Evolutionary conservation across 2,329 filamentous ascomycete genomes (phyloP).

Genomic region (Pestalotiopsis sp.): DNA sequence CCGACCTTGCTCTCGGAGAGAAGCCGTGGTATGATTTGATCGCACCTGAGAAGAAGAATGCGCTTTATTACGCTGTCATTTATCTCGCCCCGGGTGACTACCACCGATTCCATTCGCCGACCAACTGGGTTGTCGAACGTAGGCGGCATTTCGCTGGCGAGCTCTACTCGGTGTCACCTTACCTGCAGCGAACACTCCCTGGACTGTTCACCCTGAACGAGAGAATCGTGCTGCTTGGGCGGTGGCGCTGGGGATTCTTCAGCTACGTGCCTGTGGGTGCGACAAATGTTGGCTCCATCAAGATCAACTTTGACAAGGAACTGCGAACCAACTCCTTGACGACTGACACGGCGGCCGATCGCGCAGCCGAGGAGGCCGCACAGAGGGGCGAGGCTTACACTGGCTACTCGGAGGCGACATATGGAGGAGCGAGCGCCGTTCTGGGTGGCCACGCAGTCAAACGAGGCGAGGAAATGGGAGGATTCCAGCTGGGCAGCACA

Average conservation of each 20-base stretch:
- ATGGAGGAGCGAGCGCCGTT: conserved; percentile 74
- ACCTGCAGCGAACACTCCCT: conserved; percentile 88
- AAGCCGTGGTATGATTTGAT: conserved; percentile 73
- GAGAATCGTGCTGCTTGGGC: conserved; percentile 86
- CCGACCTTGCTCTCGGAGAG: conserved; percentile 76
- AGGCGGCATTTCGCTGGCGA: conserved; percentile 98
- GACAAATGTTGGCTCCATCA: conserved; percentile 96
- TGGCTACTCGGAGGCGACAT: conserved; percentile 93
- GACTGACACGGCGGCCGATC: conserved; percentile 90
- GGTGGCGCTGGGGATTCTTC: conserved; percentile 98
- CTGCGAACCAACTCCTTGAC: conserved; percentile 89
- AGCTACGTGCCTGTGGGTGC: conserved; percentile 93
- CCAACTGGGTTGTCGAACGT: conserved; percentile 91
- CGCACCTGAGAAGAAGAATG: conserved; percentile 63
- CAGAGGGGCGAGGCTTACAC: conserved; percentile 78
- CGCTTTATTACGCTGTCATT: conserved; percentile 90
- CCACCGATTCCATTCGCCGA: conserved; percentile 95
- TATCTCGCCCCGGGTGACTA: conserved; percentile 98
- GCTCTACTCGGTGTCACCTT: conserved; percentile 92
- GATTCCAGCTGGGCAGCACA: conserved; percentile 93
- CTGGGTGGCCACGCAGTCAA: conserved; percentile 82
- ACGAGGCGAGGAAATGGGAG: conserved; percentile 95
- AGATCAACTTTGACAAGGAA: conserved; percentile 95
- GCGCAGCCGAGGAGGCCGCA: conserved; percentile 78
- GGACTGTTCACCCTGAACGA: conserved; percentile 97